Conservation (phyloP, 2,329 filamentous ascomycete species). For the Claviceps lovelessii region DNA sequence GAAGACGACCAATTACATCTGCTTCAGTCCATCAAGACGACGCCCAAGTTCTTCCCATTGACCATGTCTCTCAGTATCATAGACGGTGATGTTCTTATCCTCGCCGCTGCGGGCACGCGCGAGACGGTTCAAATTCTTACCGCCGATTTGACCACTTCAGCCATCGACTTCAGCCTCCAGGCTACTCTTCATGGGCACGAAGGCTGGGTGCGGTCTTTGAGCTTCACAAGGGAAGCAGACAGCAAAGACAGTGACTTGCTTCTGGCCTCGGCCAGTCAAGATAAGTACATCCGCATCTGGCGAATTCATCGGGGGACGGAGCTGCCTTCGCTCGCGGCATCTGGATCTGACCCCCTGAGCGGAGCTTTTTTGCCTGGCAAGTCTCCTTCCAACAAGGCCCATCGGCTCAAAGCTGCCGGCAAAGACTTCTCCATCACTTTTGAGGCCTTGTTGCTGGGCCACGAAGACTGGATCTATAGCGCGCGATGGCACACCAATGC, state of each 20-base stretch:
- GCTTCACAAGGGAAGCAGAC: constrained; percentile 52
- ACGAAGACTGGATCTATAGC: constrained; percentile 98
- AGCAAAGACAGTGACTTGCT: constrained; percentile 51
- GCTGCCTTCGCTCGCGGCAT: constrained; percentile 40
- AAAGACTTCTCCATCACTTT: constrained; percentile 72
- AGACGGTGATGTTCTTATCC: constrained; percentile 39
- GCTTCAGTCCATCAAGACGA: constrained; percentile 56
- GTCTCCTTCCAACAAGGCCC: constrained; percentile 77
- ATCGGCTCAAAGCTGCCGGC: constrained; percentile 50
- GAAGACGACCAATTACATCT: constrained; percentile 33
- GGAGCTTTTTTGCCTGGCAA: constrained; percentile 50
- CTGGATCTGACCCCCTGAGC: constrained; percentile 39
- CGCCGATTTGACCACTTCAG: constrained; percentile 27
- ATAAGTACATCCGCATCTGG: constrained; percentile 95
- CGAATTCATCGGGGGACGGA: constrained; percentile 59
- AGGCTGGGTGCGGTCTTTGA: constrained; percentile 81
- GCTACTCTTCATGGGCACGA: constrained; percentile 80
- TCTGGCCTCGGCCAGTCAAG: constrained; percentile 86
- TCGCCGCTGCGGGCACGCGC: constrained; percentile 78
- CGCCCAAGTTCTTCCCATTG: constrained; percentile 70
- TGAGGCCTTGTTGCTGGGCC: constrained; percentile 81
- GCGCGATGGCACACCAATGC: constrained; percentile 53
- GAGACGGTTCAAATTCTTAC: constrained; percentile 70
- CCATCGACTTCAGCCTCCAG: constrained; percentile 48
- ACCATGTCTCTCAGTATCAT: constrained; percentile 55